Evolutionary conservation across 2,329 filamentous ascomycete species (phyloP), one percentile per base, ranked within the genome.

Genomic region (Shiraia sp.): DNA sequence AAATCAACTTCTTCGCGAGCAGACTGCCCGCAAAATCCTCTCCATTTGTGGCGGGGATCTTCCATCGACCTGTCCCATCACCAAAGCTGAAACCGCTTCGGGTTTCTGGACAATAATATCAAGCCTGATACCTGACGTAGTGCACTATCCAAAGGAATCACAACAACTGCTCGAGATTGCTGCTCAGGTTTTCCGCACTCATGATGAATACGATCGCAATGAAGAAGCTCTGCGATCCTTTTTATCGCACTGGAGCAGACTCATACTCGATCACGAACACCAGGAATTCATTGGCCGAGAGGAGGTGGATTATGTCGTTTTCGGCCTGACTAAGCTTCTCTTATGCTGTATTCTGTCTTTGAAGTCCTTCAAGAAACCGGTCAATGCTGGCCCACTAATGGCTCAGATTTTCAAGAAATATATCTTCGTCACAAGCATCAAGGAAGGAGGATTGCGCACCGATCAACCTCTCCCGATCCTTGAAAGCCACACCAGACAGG

Each of bases 291-390:
- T 70, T 6, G 70, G 68, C 5, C 58, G 63, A 8, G 62, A 67
- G 13, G 58, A 70, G 15, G 48, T 51, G 6, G 68, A 72, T 41
- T 47, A 53, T 26, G 58, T 72, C 19, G 63, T 72, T 10, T 34
- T 66, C 12, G 70, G 70, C 2, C 63, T 76, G 15, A 65, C 72
- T 3, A 67, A 64, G 26, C 59, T 77, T 19, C 55, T 77, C 12
- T 50, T 57, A 9, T 66, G 54, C 34, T 69, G 70, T 28, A 53
- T 70, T 16, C 49, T 61, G n/a, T 71, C 66, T 3, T 41, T 71
- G 23, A 71, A 70, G 35, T 70, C 68, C 2, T 68, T 67, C 55
- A 70, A 71, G 46, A 68, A 61, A 38, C 63, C 66, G 6, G 43
- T 71, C 36, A 60, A 66, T 32, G 49, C 56, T 31, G 51, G 59